Evolutionary conservation across 2,329 filamentous ascomycete genomes (phyloP).

Genomic region (Neonectria sp.): DNA sequence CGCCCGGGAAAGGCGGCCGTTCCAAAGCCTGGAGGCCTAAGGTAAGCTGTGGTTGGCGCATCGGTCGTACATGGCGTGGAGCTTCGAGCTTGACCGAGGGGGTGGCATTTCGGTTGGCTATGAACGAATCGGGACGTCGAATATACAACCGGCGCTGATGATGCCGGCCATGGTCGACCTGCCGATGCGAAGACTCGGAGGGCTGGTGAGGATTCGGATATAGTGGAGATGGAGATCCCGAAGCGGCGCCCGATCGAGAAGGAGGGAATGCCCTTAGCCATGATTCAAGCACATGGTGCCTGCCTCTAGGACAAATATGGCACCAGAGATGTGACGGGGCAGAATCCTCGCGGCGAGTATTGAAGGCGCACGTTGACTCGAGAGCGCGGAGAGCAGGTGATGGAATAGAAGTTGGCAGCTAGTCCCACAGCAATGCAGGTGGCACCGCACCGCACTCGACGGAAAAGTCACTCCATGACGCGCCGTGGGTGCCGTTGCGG

Average conservation of each 20-base stretch:
- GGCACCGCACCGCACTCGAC: slow-evolving; percentile 13
- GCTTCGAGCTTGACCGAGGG: slow-evolving; percentile 14
- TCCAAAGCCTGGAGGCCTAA: slow-evolving; percentile 18
- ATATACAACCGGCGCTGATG: slow-evolving; percentile 21
- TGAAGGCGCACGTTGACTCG: slow-evolving; percentile 29
- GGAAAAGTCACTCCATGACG: slow-evolving; percentile 57
- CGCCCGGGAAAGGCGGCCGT: slow-evolving; percentile 23
- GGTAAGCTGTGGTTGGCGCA: slow-evolving; percentile 16
- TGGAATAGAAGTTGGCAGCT: slow-evolving; percentile 37
- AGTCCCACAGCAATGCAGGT: slow-evolving; percentile 23
- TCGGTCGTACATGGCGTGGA: background rate
- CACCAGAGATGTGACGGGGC: slow-evolving; percentile 34
- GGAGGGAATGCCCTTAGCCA: slow-evolving; percentile 58
- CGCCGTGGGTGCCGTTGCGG: slow-evolving; percentile 52
- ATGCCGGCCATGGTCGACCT: slow-evolving; percentile 28
- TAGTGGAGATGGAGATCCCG: slow-evolving; percentile 47
- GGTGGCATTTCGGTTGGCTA: slow-evolving; percentile 25
- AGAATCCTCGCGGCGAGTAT: slow-evolving; percentile 25
- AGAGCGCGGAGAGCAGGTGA: slow-evolving; percentile 15
- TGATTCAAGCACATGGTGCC: slow-evolving; percentile 58
- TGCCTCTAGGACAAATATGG: slow-evolving; percentile 41
- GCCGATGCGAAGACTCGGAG: slow-evolving; percentile 34
- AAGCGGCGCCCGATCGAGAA: slow-evolving; percentile 55
- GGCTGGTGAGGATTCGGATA: slow-evolving; percentile 41
- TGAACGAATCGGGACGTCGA: slow-evolving; percentile 29